Evolutionary conservation across 768 basidiomycete species (phyloP), one percentile per base, ranked within the genome.

Genomic region (Exidia glandulosa): DNA sequence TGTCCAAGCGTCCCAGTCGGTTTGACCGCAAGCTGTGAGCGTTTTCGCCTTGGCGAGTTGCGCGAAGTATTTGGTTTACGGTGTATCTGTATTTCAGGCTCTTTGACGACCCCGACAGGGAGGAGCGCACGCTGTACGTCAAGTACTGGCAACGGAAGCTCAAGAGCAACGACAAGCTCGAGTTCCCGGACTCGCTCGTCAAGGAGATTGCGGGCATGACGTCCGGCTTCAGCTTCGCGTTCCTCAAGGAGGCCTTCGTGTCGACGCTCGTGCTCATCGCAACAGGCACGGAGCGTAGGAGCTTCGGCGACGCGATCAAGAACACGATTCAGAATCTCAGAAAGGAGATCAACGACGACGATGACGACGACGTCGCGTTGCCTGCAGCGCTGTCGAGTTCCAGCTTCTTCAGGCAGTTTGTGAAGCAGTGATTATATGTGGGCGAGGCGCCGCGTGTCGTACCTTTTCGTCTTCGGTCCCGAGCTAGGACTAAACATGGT

Each of bases 1-100:
- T 94, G 61, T 85, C 87, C 63, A 81, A 75, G 45, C 80, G 91
- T 23, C 90, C 90, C 9, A 90, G 87, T 65, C 81, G 90, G 37
- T 93, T 93, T 65, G 90, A 93, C 68, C 78, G 91, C 58, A 90
- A 92, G 76, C 91, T 84, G 89, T 88, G 64, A 62, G 87, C 37
- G 0, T 48, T 14, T 47, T 19, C 10, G n/a, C 32, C 41, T 32
- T 48, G 23, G 23, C 32, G 4, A 13, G 7, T 30, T 9, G 37
- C n/a, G n/a, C n/a, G n/a, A n/a, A n/a, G n/a, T n/a, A n/a, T n/a
- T n/a, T n/a, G n/a, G n/a, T n/a, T n/a, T n/a, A n/a, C n/a, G n/a
- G 32, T 19, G 9, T 45, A n/a, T 41, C 1, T 57, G n/a, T n/a
- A n/a, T n/a, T 37, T 37, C 54, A 89, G 87, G 67, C 67, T 80